These are phyloP conservation scores for Nicotiana tabacum DNA, from an alignment of 257 asterid genomes.

Conservation along the genomic window DNA sequence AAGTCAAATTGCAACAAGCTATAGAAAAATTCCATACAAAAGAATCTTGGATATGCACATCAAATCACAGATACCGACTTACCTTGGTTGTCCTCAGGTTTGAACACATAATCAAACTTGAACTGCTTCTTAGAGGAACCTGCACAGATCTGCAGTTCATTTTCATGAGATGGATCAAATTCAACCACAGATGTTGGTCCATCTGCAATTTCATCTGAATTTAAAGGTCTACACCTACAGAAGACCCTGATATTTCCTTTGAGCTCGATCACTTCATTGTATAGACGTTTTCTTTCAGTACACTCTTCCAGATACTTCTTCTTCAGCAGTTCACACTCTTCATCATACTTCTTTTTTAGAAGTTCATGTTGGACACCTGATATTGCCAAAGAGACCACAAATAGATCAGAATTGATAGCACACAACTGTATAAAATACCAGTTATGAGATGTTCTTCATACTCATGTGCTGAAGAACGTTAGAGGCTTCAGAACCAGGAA, in stretches of 20 bases:
- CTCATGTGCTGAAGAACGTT: slow-evolving; percentile 59
- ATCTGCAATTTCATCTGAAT: slow-evolving; percentile 59
- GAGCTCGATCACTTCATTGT: slow-evolving; percentile 90
- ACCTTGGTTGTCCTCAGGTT: slow-evolving; percentile 89
- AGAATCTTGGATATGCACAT: background rate
- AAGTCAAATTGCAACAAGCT: background rate
- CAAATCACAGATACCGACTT: slow-evolving; percentile 4
- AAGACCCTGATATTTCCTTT: slow-evolving; percentile 95
- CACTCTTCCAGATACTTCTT: slow-evolving; percentile 70
- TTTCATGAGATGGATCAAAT: slow-evolving; percentile 67
- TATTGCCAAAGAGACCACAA: slow-evolving; percentile 14
- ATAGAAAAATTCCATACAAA: background rate
- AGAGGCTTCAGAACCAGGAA: slow-evolving; percentile 50
- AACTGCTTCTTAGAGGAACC: slow-evolving; percentile 76
- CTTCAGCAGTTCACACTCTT: slow-evolving; percentile 53
- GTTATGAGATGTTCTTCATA: slow-evolving; percentile 26
- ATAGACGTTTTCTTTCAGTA: slow-evolving; percentile 64
- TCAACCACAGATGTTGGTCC: slow-evolving; percentile 66
- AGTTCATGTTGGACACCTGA: slow-evolving; percentile 59
- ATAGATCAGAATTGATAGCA: background rate
- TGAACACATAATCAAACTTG: slow-evolving; percentile 77
- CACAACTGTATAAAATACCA: background rate
- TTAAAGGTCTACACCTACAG: slow-evolving; percentile 93
- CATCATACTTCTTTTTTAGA: slow-evolving; percentile 47
- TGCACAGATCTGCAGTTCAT: slow-evolving; percentile 74